phyloP scores from a whole-genome alignment of 345 rosid species.

The Salix brachista region DNA sequence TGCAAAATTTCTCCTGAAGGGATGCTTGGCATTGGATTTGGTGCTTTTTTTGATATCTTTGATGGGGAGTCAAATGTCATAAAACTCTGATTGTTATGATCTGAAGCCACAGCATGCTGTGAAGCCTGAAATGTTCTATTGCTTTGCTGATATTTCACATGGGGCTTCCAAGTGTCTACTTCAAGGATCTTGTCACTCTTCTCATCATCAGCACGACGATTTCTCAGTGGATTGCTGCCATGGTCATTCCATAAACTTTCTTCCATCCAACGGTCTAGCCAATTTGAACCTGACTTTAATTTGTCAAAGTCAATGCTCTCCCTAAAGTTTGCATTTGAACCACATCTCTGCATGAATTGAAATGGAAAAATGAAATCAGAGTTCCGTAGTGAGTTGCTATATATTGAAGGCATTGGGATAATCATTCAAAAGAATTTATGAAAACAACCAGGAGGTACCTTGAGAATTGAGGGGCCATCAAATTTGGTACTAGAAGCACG shows the following conservation, averaged over 20 bases:
- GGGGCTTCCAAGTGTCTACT: conserved; percentile 81
- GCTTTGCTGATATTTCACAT: conserved; percentile 31
- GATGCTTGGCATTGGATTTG: neutral
- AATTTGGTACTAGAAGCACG: conserved; percentile 26
- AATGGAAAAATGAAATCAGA: conserved; percentile 3
- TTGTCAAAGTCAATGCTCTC: conserved; percentile 31
- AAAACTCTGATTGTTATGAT: conserved; percentile 7
- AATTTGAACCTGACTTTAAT: conserved; percentile 44
- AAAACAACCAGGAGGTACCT: conserved; percentile 26
- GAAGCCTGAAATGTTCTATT: conserved; percentile 22
- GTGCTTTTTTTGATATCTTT: conserved; percentile 13
- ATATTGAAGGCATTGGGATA: neutral
- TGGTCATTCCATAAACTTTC: conserved; percentile 44
- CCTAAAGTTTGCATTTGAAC: conserved; percentile 43
- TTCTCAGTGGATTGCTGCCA: conserved; percentile 22
- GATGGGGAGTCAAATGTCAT: conserved; percentile 16
- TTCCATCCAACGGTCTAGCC: conserved; percentile 85
- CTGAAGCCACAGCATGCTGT: conserved; percentile 16
- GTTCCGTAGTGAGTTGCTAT: neutral
- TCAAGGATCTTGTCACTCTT: conserved; percentile 35
- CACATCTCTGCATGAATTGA: conserved; percentile 42
- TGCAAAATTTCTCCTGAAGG: conserved; percentile 10
- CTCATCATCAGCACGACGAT: conserved; percentile 21
- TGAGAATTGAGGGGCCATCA: conserved; percentile 39
- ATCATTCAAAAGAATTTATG: neutral